Evolutionary conservation across 768 basidiomycete species (phyloP).

Genomic region (Lyophyllum decastes): DNA sequence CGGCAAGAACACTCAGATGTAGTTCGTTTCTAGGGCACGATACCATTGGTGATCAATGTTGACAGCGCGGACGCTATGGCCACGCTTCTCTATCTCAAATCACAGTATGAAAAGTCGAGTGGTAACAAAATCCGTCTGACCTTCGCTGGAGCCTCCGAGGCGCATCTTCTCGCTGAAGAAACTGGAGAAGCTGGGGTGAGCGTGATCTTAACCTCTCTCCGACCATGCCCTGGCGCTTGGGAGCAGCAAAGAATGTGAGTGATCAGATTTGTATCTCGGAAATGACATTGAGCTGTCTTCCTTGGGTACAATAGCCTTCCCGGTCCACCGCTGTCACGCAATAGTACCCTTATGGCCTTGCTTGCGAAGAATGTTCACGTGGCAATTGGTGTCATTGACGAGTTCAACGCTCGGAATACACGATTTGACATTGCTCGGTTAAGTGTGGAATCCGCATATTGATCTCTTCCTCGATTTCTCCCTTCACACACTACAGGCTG

Average conservation of each 20-base stretch:
- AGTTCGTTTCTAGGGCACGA: constrained; percentile 41
- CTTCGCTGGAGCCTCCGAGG: constrained; percentile 62
- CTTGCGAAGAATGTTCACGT: constrained; percentile 63
- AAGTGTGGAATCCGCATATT: constrained; percentile 7
- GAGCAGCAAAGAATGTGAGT: constrained; percentile 63
- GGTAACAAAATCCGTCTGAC: constrained; percentile 41
- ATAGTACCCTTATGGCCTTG: constrained; percentile 56
- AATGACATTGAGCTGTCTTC: not conserved
- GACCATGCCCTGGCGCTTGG: constrained; percentile 70
- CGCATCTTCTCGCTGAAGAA: constrained; percentile 62
- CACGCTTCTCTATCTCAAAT: constrained; percentile 61
- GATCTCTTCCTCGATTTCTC: not conserved
- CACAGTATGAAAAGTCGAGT: constrained; percentile 43
- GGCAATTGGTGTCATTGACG: constrained; percentile 58
- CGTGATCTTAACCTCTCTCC: constrained; percentile 65
- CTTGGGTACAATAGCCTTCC: constrained; percentile 43
- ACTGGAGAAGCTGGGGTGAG: constrained; percentile 63
- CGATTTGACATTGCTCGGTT: constrained; percentile 69
- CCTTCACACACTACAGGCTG: constrained; percentile 18
- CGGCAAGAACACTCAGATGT: constrained; percentile 12
- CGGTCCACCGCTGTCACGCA: constrained; percentile 66
- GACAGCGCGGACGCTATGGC: constrained; percentile 79
- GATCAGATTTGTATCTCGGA: not conserved
- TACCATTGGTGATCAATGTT: constrained; percentile 67
- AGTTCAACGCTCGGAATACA: constrained; percentile 65